phyloP scores from a whole-genome alignment of 2,329 filamentous ascomycete genomes.

The Arthrobotrys entomopaga region DNA sequence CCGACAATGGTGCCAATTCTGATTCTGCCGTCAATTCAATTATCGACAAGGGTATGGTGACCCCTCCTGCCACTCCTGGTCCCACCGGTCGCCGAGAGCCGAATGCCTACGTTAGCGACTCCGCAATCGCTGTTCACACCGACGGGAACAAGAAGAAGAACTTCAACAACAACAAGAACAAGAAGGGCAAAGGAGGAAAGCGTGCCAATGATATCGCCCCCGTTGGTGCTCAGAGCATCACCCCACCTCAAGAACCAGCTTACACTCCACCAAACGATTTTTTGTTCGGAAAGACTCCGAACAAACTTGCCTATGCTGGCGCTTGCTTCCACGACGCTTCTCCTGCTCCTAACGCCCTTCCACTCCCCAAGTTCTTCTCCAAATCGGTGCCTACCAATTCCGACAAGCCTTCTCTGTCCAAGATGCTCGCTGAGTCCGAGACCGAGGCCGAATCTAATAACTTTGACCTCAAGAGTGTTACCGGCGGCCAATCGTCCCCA shows the following conservation, averaged over 20 bases:
- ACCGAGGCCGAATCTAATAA: slow-evolving; percentile 64
- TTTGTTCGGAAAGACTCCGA: slow-evolving; percentile 60
- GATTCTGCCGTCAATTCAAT: slow-evolving; percentile 41
- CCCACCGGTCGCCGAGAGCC: slow-evolving; percentile 33
- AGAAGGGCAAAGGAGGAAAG: slow-evolving; percentile 36
- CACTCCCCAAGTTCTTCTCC: slow-evolving; percentile 87
- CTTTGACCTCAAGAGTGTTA: slow-evolving; percentile 58
- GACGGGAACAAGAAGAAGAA: slow-evolving; percentile 42
- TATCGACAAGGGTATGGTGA: slow-evolving; percentile 44
- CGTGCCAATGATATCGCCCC: slow-evolving; percentile 22
- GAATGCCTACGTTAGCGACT: slow-evolving; percentile 52
- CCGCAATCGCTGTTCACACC: slow-evolving; percentile 27
- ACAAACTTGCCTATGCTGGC: slow-evolving; percentile 78
- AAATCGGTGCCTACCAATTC: slow-evolving; percentile 77
- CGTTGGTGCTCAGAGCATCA: slow-evolving; percentile 33
- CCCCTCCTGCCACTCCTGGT: slow-evolving; percentile 48
- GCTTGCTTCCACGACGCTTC: slow-evolving; percentile 90
- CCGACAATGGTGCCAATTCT: slow-evolving; percentile 21
- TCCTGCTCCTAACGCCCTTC: slow-evolving; percentile 86
- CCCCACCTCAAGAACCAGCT: slow-evolving; percentile 30
- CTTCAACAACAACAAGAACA: slow-evolving; percentile 40
- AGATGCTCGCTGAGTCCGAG: slow-evolving; percentile 63
- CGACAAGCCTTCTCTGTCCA: slow-evolving; percentile 63
- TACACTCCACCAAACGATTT: slow-evolving; percentile 45
- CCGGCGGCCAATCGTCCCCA: slow-evolving; percentile 60